Evolutionary conservation across 345 rosid species (phyloP).

Genomic region (Sisymbrium irio): DNA sequence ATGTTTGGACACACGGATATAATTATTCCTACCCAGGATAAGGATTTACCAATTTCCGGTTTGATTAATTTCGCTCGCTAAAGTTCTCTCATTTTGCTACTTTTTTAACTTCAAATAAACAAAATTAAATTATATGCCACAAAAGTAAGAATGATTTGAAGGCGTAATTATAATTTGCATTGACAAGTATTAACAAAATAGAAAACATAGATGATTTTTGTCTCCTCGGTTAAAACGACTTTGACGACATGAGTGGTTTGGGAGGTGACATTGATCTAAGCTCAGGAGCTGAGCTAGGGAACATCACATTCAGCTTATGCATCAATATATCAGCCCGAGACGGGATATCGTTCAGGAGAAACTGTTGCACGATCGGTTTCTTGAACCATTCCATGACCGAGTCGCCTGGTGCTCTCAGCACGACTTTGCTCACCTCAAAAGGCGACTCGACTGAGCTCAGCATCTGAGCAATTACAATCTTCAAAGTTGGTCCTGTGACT

Average conservation of each 20-base stretch:
- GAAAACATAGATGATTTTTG: no score
- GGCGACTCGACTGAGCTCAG: slow-evolving; percentile 92
- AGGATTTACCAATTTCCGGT: background rate
- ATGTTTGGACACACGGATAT: slow-evolving; percentile 21
- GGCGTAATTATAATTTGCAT: background rate
- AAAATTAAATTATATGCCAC: background rate
- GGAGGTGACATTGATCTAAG: slow-evolving; percentile 77
- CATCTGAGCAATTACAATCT: slow-evolving; percentile 90
- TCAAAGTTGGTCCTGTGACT: slow-evolving; percentile 92
- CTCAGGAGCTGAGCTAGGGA: slow-evolving; percentile 97
- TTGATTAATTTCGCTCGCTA: background rate
- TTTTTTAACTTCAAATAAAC: background rate
- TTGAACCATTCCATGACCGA: slow-evolving; percentile 95
- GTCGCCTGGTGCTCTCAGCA: slow-evolving; percentile 87
- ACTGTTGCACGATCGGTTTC: slow-evolving; percentile 96
- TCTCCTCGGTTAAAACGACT: slow-evolving; percentile 18
- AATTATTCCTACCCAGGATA: slow-evolving; percentile 1
- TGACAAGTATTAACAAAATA: slow-evolving; percentile 28
- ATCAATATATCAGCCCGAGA: slow-evolving; percentile 86
- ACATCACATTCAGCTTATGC: slow-evolving; percentile 84
- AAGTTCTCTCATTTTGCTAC: background rate
- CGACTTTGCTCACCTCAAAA: slow-evolving; percentile 94
- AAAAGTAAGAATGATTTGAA: background rate
- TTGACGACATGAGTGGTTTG: slow-evolving; percentile 49
- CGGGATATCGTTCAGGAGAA: slow-evolving; percentile 87